A percentile compares a stretch with the other conserved stretches of the same genome.
Conservation (phyloP, 441 rosid species). For the Erysimum pusillum region DNA sequence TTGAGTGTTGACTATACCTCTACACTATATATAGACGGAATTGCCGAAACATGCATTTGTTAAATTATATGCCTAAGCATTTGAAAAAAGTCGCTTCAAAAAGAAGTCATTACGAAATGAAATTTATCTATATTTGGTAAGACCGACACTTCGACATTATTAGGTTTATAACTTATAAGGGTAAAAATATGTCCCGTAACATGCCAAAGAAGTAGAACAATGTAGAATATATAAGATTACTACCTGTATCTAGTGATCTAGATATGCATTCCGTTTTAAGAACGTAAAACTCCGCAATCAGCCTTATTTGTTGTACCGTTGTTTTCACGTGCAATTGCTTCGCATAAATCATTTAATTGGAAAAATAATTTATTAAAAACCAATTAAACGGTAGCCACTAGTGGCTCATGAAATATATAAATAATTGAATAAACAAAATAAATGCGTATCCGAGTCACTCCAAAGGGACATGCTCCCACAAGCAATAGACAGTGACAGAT, state of each 20-base stretch:
- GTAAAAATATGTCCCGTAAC: slow-evolving; percentile 5
- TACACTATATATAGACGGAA: slow-evolving; percentile 23
- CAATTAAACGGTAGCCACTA: slow-evolving; percentile 39
- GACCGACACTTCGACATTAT: slow-evolving; percentile 25
- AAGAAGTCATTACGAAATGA: slow-evolving; percentile 23
- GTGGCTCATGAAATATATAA: slow-evolving; percentile 34
- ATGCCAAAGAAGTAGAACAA: slow-evolving; percentile 12
- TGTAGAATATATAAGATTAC: slow-evolving; percentile 2
- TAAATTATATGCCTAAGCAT: slow-evolving; percentile 20
- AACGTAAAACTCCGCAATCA: slow-evolving; percentile 5
- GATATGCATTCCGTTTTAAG: no score
- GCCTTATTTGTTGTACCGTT: slow-evolving; percentile 35
- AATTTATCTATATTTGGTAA: slow-evolving; percentile 30
- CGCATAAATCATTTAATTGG: slow-evolving; percentile 19
- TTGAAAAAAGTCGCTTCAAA: slow-evolving; percentile 2
- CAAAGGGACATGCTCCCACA: slow-evolving; percentile 53
- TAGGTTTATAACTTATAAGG: not conserved
- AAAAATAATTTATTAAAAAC: slow-evolving; percentile 14
- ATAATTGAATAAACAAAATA: slow-evolving; percentile 23
- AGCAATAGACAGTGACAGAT: slow-evolving; percentile 46
- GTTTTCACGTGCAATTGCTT: slow-evolving; percentile 46
- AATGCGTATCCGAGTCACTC: slow-evolving; percentile 49
- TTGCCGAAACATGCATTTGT: slow-evolving; percentile 35
- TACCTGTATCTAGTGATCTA: not conserved
- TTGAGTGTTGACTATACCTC: slow-evolving; percentile 41